Evolutionary conservation across 805 yeast species (phyloP).

Genomic region (Barnettozyma sucrosica): DNA sequence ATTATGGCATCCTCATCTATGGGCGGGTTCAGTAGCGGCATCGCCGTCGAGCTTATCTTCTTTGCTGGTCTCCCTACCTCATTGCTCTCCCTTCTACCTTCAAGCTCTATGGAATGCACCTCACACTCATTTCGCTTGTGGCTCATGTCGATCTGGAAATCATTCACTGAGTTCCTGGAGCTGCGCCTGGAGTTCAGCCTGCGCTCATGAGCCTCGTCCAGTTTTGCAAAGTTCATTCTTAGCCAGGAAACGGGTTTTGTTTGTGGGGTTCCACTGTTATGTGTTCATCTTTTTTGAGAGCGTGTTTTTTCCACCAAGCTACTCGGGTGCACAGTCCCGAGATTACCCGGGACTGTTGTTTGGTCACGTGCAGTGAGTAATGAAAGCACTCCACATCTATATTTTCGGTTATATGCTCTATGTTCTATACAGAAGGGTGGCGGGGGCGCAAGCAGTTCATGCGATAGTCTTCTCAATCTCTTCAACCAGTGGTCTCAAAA

Average conservation of each 20-base stretch:
- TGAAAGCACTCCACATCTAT: too few species aligned
- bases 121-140: neutral
- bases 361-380: conserved; percentile 1
- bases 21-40: neutral
- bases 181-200: neutral
- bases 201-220: conserved; percentile 12
- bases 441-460: neutral
- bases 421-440: neutral
- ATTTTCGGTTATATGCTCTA: neutral
- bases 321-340: neutral
- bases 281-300: neutral
- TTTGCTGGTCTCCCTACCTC: neutral
- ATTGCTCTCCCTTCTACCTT: neutral
- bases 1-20: neutral
- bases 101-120: neutral
- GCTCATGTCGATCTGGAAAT: neutral
- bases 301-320: neutral
- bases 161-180: neutral
- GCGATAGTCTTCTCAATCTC: conserved; percentile 20
- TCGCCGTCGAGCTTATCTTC: neutral
- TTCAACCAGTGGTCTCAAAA: conserved; percentile 38
- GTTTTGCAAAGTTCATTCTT: conserved; percentile 21
- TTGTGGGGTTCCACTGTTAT: neutral
- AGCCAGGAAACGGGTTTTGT: neutral
- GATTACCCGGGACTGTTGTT: neutral